Evolutionary conservation across 371 early-diverging fungal genomes (phyloP), one percentile per base, ranked within the genome.

Genomic region (Zychaea mexicana): DNA sequence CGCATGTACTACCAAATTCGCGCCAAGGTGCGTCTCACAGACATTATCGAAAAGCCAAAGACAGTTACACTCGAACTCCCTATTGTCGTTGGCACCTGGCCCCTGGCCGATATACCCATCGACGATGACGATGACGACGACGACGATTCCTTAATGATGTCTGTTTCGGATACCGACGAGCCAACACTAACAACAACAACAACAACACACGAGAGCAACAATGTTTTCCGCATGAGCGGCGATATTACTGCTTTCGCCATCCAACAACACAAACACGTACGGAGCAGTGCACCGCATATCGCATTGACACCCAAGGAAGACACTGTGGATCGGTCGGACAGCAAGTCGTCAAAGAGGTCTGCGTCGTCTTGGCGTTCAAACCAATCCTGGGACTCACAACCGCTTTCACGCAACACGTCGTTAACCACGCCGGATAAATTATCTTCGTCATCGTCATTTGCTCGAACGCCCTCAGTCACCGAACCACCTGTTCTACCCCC

Each of bases 11-110:
- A 81, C 42, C 74, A 76, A 45, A 59, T 78, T 2, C 60, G 72
- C 15, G 56, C 73, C 8, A 52, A 61, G 1, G 63, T 71, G 0
- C 46, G 60, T 13, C 62, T 75, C 32, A 66, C 32, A 24, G 59
- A 55, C 27, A 64, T 62, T 19, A 58, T 45, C 15, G 19, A 57
- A 8, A 58, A 57, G 1, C 52, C 65, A 2, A 57, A 64, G 21
- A 42, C 53, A 7, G 56, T 32, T 0, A 61, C 57, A 19, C 31
- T 75, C 13, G 76, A 81, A 31, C 38, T 81, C 46, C 81, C 81
- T 9, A 68, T 81, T 57, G 67, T 73, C 7, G 55, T 81, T 21
- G 81, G 81, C 27, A 81, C 81, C 5, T 81, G 77, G 76, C 81
- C 81, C 39, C 74, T 75, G 38, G 78, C 81, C 0, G 67, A 67